phyloP scores from a whole-genome alignment of 2,329 filamentous ascomycete genomes.

The Ascomycota sp. region DNA sequence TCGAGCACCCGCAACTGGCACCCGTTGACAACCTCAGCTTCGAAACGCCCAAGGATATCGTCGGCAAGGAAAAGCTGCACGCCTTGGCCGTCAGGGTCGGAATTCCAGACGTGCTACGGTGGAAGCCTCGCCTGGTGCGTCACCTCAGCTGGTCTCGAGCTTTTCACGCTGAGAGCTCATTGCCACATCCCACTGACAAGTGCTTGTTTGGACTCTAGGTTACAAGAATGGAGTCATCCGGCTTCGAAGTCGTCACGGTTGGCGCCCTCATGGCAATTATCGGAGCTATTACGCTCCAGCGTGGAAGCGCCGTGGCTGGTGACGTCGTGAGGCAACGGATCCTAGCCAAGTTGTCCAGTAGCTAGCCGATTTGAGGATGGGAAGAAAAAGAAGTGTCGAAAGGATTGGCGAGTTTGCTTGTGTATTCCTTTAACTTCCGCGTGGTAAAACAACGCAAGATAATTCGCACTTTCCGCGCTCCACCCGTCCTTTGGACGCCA shows the following conservation, averaged over 20 bases:
- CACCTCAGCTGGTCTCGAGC: background rate
- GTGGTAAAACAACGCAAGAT: no score
- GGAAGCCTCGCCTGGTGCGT: constrained; percentile 68
- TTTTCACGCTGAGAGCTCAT: no score
- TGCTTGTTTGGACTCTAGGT: no score
- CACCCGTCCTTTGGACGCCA: no score
- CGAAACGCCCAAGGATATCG: constrained; percentile 36
- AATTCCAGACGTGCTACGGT: constrained; percentile 57
- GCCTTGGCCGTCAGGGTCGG: constrained; percentile 50
- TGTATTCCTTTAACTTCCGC: no score
- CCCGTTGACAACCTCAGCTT: constrained; percentile 53
- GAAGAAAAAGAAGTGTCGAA: background rate
- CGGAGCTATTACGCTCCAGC: constrained; percentile 75
- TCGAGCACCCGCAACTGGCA: constrained; percentile 47
- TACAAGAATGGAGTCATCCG: constrained; percentile 50
- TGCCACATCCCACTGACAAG: no score
- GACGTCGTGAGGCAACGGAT: constrained; percentile 44
- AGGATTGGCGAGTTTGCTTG: no score
- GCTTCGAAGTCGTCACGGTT: constrained; percentile 52
- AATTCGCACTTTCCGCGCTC: no score
- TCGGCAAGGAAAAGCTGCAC: constrained; percentile 45
- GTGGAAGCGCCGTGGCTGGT: constrained; percentile 59
- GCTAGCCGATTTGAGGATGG: background rate
- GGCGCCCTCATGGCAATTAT: constrained; percentile 70
- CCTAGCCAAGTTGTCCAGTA: background rate